Conservation (phyloP, 257 asterid genomes). For the Solanum pimpinellifolium region DNA sequence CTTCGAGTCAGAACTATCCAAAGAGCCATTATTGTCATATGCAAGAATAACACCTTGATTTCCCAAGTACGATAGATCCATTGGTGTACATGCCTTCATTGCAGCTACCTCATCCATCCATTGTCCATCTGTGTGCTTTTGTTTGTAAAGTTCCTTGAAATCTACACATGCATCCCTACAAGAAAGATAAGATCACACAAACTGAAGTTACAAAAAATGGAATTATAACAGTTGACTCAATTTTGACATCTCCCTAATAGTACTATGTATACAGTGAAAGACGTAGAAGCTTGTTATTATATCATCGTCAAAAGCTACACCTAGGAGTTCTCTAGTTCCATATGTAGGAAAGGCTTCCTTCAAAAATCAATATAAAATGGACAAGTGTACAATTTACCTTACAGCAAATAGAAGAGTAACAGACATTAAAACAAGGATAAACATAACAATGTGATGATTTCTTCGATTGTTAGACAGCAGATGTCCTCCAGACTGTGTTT, state of each 20-base stretch:
- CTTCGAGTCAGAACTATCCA: slow-evolving; percentile 30
- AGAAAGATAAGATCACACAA: neutral
- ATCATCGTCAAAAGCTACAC: neutral
- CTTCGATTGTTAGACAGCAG: neutral
- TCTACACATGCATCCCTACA: slow-evolving; percentile 64
- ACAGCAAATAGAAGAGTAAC: neutral
- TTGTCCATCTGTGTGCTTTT: slow-evolving; percentile 63
- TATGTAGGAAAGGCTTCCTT: neutral
- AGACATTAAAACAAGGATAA: neutral
- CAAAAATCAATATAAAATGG: neutral
- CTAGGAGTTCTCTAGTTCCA: neutral
- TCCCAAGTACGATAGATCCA: slow-evolving; percentile 41
- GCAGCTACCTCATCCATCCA: slow-evolving; percentile 91
- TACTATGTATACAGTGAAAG: neutral
- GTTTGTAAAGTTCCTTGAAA: slow-evolving; percentile 70
- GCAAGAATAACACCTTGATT: slow-evolving; percentile 53
- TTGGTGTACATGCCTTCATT: slow-evolving; percentile 47
- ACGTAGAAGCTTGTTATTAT: neutral
- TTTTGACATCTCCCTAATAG: neutral
- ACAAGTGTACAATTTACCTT: neutral
- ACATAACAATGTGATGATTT: neutral
- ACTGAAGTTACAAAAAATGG: neutral
- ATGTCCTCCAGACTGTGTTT: neutral
- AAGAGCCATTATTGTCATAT: slow-evolving; percentile 34
- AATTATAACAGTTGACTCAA: neutral